Conservation (phyloP, 768 basidiomycete genomes). For the Macrolepiota albuminosa region DNA sequence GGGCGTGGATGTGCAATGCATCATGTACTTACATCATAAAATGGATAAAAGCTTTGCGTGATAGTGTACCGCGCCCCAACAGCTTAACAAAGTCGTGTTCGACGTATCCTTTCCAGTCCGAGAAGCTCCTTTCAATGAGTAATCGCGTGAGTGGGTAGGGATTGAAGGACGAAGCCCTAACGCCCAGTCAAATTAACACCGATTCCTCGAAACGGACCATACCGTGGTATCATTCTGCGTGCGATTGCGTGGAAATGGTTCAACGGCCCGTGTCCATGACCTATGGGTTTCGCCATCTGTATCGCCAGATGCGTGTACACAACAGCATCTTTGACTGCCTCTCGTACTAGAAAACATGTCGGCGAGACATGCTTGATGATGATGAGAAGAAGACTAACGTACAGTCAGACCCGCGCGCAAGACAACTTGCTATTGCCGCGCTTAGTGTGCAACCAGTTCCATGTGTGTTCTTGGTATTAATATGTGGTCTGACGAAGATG, state of each 20-base stretch:
- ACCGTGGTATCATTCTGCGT: slow-evolving; percentile 46
- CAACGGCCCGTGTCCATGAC: slow-evolving; percentile 76
- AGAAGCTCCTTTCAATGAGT: slow-evolving; percentile 53
- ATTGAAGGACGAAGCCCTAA: slow-evolving; percentile 52
- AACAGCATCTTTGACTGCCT: slow-evolving; percentile 58
- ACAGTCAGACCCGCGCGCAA: slow-evolving; percentile 53
- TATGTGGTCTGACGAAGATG: slow-evolving; percentile 54
- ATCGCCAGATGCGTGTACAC: slow-evolving; percentile 77
- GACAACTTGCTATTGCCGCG: slow-evolving; percentile 67
- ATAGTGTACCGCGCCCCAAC: slow-evolving; percentile 69
- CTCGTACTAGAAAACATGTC: slow-evolving; percentile 34
- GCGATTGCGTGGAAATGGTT: slow-evolving; percentile 74
- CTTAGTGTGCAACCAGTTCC: slow-evolving; percentile 94
- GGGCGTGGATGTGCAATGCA: too few relatives aligned
- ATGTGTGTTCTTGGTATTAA: slow-evolving; percentile 74
- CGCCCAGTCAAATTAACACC: background rate
- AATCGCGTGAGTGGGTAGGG: slow-evolving; percentile 66
- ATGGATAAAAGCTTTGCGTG: slow-evolving; percentile 63
- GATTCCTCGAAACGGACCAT: background rate
- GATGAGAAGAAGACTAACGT: background rate
- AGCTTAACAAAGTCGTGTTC: slow-evolving; percentile 80
- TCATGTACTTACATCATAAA: slow-evolving; percentile 69
- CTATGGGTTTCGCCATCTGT: slow-evolving; percentile 59
- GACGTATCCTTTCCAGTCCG: slow-evolving; percentile 70
- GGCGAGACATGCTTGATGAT: background rate